These are phyloP conservation scores for Corynascus novoguineensis DNA, from an alignment of 495 filamentous ascomycete species.

Conservation along the genomic window DNA sequence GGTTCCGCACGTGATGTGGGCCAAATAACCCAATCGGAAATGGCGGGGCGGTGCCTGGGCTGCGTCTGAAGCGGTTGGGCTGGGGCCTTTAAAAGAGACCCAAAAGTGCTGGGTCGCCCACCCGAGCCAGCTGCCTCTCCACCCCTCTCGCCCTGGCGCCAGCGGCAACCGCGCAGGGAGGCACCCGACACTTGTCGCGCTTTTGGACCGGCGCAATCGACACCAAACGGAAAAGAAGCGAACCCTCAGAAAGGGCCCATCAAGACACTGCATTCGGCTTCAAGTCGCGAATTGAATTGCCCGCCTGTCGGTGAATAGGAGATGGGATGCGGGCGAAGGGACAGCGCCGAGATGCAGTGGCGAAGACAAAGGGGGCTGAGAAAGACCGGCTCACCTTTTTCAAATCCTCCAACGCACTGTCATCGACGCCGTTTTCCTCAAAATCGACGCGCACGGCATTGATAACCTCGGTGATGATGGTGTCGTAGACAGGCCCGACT, in stretches of 20 bases:
- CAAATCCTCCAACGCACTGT: slow-evolving; percentile 76
- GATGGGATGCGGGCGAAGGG: background rate
- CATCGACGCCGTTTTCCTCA: slow-evolving; percentile 90
- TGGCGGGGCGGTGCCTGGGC: slow-evolving; percentile 17
- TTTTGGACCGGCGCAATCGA: slow-evolving; percentile 3
- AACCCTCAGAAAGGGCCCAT: background rate
- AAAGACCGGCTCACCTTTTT: slow-evolving; percentile 57
- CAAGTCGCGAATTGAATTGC: background rate
- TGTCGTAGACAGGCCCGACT: slow-evolving; percentile 72
- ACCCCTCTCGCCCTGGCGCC: slow-evolving; percentile 26
- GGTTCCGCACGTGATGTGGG: slow-evolving; percentile 27
- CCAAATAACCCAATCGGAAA: slow-evolving; percentile 26
- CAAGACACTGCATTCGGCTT: background rate
- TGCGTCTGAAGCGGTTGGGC: slow-evolving; percentile 15
- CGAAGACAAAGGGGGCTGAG: slow-evolving; percentile 21
- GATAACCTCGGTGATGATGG: slow-evolving; percentile 89
- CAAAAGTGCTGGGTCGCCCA: slow-evolving; percentile 53
- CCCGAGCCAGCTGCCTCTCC: slow-evolving; percentile 39
- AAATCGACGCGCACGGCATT: slow-evolving; percentile 86
- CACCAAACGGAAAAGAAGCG: background rate
- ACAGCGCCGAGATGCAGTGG: background rate
- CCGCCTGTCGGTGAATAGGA: background rate
- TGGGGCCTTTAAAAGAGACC: slow-evolving; percentile 41
- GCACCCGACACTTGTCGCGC: slow-evolving; percentile 20
- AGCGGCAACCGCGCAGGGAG: slow-evolving; percentile 10